Evolutionary conservation across 2,329 filamentous ascomycete genomes (phyloP).

Genomic region (Claviceps spartinae): DNA sequence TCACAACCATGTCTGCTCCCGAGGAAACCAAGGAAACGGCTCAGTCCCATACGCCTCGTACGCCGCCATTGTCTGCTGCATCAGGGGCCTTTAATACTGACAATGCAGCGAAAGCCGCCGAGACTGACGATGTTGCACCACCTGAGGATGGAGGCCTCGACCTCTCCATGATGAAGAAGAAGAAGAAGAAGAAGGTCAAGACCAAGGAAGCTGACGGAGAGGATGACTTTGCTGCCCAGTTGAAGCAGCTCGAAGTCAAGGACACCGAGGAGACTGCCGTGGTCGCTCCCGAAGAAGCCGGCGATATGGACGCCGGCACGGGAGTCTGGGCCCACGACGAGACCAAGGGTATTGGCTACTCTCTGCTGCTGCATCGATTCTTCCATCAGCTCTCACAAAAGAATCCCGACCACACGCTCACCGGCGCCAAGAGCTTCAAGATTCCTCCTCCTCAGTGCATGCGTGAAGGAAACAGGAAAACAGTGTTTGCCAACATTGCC

Average conservation of each 20-base stretch:
- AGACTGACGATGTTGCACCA: slow-evolving; percentile 30
- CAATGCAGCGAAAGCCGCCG: slow-evolving; percentile 28
- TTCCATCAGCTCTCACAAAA: slow-evolving; percentile 89
- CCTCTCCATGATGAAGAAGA: slow-evolving; percentile 67
- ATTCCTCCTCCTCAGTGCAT: slow-evolving; percentile 97
- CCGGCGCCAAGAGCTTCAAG: slow-evolving; percentile 91
- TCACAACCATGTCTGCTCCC: slow-evolving; percentile 60
- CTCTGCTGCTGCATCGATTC: slow-evolving; percentile 77
- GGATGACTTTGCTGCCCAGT: slow-evolving; percentile 46
- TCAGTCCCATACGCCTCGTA: slow-evolving; percentile 62
- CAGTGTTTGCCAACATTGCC: slow-evolving; percentile 96
- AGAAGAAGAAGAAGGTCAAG: slow-evolving; percentile 69
- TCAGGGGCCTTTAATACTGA: slow-evolving; percentile 39
- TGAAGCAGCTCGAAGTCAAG: slow-evolving; percentile 49
- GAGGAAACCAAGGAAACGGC: slow-evolving; percentile 70
- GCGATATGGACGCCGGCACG: slow-evolving; percentile 76
- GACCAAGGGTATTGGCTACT: slow-evolving; percentile 67
- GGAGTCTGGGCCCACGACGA: slow-evolving; percentile 82
- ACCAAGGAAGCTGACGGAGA: slow-evolving; percentile 48
- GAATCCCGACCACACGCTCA: slow-evolving; percentile 88
- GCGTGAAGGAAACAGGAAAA: slow-evolving; percentile 99
- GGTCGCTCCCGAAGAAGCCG: slow-evolving; percentile 41
- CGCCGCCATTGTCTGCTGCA: slow-evolving; percentile 43
- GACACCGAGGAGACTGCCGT: slow-evolving; percentile 47
- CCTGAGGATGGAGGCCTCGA: slow-evolving; percentile 40